Conservation (phyloP, 331 rosid species). For the Ulmus americana region DNA sequence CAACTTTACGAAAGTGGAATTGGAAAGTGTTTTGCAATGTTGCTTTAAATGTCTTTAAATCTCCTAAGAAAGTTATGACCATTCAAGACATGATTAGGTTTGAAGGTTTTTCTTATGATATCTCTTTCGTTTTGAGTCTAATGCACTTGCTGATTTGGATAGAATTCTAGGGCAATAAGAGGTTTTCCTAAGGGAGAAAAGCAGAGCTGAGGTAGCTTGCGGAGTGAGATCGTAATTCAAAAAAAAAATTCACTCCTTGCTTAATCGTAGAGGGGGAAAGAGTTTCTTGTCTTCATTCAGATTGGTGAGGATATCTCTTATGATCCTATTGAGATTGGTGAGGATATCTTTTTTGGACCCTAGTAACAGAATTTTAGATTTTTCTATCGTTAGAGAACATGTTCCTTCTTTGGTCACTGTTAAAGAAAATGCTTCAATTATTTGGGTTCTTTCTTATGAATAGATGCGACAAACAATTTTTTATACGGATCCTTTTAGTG, state of each 20-base stretch:
- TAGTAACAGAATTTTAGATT: not conserved
- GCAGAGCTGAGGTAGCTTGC: not conserved
- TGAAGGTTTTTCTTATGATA: not conserved
- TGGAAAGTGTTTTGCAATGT: not conserved
- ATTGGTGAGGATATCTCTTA: not conserved
- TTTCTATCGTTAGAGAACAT: not conserved
- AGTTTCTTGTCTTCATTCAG: too few species aligned
- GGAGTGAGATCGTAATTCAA: not conserved
- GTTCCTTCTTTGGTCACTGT: too few species aligned
- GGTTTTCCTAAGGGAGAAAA: not conserved
- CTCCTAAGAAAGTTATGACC: not conserved
- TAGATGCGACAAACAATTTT: not conserved
- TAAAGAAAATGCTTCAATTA: not conserved
- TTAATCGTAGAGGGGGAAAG: not conserved
- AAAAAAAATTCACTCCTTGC: not conserved
- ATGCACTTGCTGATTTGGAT: not conserved
- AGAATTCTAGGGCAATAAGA: not conserved
- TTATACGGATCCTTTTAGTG: not conserved
- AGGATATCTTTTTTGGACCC: not conserved
- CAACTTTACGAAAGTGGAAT: not conserved
- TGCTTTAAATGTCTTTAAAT: not conserved
- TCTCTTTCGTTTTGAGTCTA: not conserved
- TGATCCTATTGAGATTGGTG: not conserved
- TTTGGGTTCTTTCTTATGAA: not conserved
- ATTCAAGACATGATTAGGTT: not conserved